A percentile compares a stretch with the other conserved stretches of the same genome.
These are phyloP conservation scores for Lasiodiplodia theobromae DNA, from an alignment of 2,329 filamentous ascomycete species.

Conservation along the genomic window DNA sequence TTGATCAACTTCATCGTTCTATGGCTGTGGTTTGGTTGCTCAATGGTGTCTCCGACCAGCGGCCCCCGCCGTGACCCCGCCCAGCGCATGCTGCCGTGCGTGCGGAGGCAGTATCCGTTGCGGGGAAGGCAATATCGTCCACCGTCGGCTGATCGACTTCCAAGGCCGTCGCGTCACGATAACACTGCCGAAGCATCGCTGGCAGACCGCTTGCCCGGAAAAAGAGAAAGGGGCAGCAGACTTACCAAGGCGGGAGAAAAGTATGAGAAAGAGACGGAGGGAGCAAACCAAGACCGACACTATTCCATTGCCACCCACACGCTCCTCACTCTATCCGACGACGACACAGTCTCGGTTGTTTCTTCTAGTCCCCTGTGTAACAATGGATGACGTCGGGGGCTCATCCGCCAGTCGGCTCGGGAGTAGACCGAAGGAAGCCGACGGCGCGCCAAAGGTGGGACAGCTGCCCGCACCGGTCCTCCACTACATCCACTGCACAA, in stretches of 20 bases:
- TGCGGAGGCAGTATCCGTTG: not conserved
- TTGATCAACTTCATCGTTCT: not conserved
- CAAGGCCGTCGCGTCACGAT: conserved; percentile 21
- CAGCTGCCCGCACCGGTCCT: not conserved
- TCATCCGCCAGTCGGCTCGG: conserved; percentile 10
- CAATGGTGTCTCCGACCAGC: not conserved
- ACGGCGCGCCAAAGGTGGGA: conserved; percentile 29
- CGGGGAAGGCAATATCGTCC: not conserved
- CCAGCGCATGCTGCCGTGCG: not conserved
- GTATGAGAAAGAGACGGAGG: not conserved
- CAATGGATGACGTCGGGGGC: not conserved
- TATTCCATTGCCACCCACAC: not conserved
- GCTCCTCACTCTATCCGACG: not conserved
- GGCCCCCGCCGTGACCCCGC: conserved; percentile 4
- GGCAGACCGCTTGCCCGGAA: not conserved
- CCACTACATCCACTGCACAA: not conserved
- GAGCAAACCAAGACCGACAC: not conserved
- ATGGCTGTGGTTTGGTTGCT: not conserved
- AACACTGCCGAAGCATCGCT: conserved; percentile 5
- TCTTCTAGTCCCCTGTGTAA: not conserved
- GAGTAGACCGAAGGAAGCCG: conserved; percentile 16
- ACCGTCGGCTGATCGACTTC: conserved; percentile 19
- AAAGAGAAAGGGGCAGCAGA: not conserved
- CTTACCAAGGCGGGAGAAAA: not conserved
- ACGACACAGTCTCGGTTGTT: not conserved